These are phyloP conservation scores for Dioszegia hungarica DNA, from an alignment of 768 basidiomycete genomes.

Conservation along the genomic window DNA sequence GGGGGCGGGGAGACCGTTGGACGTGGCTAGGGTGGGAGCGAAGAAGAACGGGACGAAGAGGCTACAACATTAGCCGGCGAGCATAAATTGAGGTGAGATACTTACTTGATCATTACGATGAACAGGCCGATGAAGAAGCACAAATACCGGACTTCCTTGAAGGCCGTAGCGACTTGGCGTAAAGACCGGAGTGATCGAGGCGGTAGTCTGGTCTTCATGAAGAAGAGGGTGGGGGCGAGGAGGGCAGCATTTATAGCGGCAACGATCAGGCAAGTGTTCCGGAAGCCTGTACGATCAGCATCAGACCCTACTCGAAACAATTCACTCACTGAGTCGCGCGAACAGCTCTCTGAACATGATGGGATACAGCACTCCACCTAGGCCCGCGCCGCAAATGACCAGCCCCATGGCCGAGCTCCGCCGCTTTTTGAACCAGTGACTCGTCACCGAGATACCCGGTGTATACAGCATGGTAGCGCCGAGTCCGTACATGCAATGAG, in stretches of 20 bases:
- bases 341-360: slow-evolving; percentile 40
- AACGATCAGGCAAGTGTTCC: slow-evolving; percentile 34
- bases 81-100: no score
- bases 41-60: slow-evolving; percentile 40
- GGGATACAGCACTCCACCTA: slow-evolving; percentile 44
- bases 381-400: slow-evolving; percentile 40
- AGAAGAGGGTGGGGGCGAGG: slow-evolving; percentile 39
- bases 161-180: slow-evolving; percentile 23
- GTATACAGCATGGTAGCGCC: slow-evolving; percentile 34
- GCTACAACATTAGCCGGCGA: no score
- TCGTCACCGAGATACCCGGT: slow-evolving; percentile 36
- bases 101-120: slow-evolving; percentile 41
- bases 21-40: slow-evolving; percentile 27
- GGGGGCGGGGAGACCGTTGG: slow-evolving; percentile 19
- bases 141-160: slow-evolving; percentile 34
- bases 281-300: slow-evolving; percentile 25
- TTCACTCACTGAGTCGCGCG: slow-evolving; percentile 25
- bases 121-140: slow-evolving; percentile 36
- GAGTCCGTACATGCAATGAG: slow-evolving; percentile 37
- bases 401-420: slow-evolving; percentile 40
- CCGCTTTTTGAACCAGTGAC: slow-evolving; percentile 44
- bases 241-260: slow-evolving; percentile 41
- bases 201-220: slow-evolving; percentile 36
- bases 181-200: slow-evolving; percentile 32
- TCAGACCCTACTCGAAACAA: neutral